Evolutionary conservation across 78 protist species (phyloP), one percentile per base, ranked within the genome.

Genomic region (Dictyostelium intermedium): DNA sequence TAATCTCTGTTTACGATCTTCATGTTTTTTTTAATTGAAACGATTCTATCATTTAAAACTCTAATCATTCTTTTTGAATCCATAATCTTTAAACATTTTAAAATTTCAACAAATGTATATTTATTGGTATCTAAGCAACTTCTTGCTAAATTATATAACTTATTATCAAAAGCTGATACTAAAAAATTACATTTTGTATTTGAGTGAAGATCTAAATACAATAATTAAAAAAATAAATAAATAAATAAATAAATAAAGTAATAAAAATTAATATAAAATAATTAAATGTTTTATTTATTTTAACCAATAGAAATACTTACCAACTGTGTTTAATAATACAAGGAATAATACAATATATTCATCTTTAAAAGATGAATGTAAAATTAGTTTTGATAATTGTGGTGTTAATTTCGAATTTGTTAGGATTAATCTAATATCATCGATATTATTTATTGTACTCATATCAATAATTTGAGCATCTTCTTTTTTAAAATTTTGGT

Each of bases 51-150:
- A 27, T 41, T 60, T 32, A 74, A 50, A n/a, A 20, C 34, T n/a
- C 39, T 82, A 5, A 91, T 16, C 37, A 23, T 73, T 72, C 95
- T 84, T 70, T 91, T 91, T 27, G 95, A 91, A 25, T 91, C 95
- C 39, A 91, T 61, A 61, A 91, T 61, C 91, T 91, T 91, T 53
- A 91, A 60, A 84, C 87, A 76, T 47, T 91, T 91, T 30, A 91
- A 34, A 13, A 91, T 91, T 27, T 91, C 95, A n/a, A 84, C 95
- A 78, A 91, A 84, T 14, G 92, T 84, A 35, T 69, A 80, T 35
- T 70, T 89, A 10, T 89, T 50, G 8, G 94, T 89, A 18, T 89
- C 82, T 18, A 89, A 81, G 41, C 82, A 66, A 20, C 73, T 18
- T 18, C n/a, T 63, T 11, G 87, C 79, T 5, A 80, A 47, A 13